Evolutionary conservation across 176 grass and related monocot genomes (phyloP), one percentile per base, ranked within the genome.

Genomic region (Melocanna baccifera): DNA sequence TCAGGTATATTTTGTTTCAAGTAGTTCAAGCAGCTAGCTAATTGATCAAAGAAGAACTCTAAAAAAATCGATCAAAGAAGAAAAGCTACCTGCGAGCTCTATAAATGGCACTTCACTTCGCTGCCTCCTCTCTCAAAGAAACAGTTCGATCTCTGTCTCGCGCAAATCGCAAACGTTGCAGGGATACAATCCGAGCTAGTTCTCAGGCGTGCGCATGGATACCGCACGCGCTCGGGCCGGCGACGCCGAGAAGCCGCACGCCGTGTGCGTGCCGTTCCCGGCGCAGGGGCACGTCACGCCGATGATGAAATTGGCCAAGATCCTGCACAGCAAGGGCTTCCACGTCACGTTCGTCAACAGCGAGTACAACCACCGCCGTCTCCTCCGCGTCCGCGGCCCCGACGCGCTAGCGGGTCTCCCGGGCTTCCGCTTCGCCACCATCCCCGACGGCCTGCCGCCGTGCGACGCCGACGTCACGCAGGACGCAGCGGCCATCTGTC

Each of bases 291-390:
- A 90, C 80, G 20, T 88, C 47, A 91, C 75, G 25, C 88, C 86
- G 51, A 90, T 93, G 91, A 64, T 90, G 80, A 86, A 93, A 72
- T 81, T 93, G 9, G 91, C 86, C 78, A 90, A 91, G 82, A 7
- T 88, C 9, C 88, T 93, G 65, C 20, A 91, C 84, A 14, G 45
- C 78, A 79, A 56, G 75, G 86, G 79, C 19, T 92, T 92, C 71
- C 63, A 70, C 85, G 19, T 94, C 82, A 92, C 87, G 16, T 20
- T 94, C 81, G 83, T 94, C 87, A 87, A 85, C 92, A 86, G 84
- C 28, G 80, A 91, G 76, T 87, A 82, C 77, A 91, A 89, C 82
- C 89, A 89, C 80, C 62, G 52, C 16, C 70, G 75, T 15, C 71
- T 84, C 48, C 14, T 69, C 57, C 69, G 50, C 6, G 15, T 42